Conservation (phyloP, 2,329 filamentous ascomycete genomes). For the Colletotrichum limetticola region DNA sequence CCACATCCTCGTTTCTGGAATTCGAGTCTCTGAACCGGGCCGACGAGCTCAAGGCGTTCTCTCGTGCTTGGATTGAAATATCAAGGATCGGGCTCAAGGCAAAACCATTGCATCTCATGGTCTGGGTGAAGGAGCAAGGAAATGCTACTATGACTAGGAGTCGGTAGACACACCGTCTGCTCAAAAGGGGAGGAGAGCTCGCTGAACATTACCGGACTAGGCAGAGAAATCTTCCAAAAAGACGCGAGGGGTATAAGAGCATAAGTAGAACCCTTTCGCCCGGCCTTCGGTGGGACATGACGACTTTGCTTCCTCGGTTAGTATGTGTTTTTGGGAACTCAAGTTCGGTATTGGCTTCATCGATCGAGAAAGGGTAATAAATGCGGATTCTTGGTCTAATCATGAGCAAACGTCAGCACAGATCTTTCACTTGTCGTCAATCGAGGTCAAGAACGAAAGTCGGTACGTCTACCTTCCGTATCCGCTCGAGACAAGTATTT, state of each 20-base stretch:
- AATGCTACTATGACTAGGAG: not conserved
- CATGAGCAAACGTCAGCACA: not conserved
- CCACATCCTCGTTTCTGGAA: not conserved
- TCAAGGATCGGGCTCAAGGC: not conserved
- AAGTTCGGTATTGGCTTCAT: not conserved
- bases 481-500: not conserved
- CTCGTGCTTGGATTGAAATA: not conserved
- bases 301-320: not conserved
- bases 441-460: not conserved
- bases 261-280: rapidly evolving
- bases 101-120: not conserved
- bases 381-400: not conserved
- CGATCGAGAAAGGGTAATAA: not conserved
- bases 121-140: not conserved
- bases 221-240: not conserved
- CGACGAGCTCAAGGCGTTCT: not conserved
- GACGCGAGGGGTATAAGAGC: not conserved
- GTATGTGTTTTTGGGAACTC: not conserved
- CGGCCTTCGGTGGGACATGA: not conserved
- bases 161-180: rapidly evolving
- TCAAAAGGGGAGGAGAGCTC: not conserved
- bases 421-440: not conserved
- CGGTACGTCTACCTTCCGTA: not conserved
- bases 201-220: not conserved
- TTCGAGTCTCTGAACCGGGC: not conserved